phyloP scores from a whole-genome alignment of 805 yeast species.

The Wilhelminamyces savonicus region DNA sequence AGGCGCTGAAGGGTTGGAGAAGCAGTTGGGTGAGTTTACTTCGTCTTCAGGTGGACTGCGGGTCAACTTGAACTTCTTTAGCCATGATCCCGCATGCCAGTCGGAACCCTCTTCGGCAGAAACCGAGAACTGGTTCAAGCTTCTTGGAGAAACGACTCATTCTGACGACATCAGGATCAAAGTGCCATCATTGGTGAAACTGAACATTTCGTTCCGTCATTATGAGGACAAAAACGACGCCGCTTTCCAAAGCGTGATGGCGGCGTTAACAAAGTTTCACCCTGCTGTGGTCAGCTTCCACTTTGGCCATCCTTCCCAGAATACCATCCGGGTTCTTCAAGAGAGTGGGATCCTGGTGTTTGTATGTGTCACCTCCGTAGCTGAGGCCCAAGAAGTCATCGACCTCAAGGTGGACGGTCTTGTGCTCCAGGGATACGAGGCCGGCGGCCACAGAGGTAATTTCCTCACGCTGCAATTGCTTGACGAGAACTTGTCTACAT shows the following conservation, averaged over 20 bases:
- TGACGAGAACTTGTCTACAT: slow-evolving; percentile 33
- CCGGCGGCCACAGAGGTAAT: slow-evolving; percentile 62
- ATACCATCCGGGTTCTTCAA: slow-evolving; percentile 27
- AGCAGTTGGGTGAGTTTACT: slow-evolving; percentile 9
- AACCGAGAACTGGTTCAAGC: slow-evolving; percentile 14
- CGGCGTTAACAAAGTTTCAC: slow-evolving; percentile 7
- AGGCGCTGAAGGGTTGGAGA: slow-evolving; percentile 9
- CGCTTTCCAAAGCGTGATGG: slow-evolving; percentile 11
- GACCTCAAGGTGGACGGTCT: slow-evolving; percentile 40
- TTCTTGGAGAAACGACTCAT: slow-evolving; percentile 2
- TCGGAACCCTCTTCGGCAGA: slow-evolving; percentile 10
- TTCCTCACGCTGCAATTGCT: slow-evolving; percentile 13
- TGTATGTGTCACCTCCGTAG: slow-evolving; percentile 40
- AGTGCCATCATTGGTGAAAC: slow-evolving; percentile 8
- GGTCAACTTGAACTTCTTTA: slow-evolving; percentile 44
- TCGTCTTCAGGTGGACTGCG: slow-evolving; percentile 5
- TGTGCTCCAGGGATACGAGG: slow-evolving; percentile 53
- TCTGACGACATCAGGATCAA: not conserved
- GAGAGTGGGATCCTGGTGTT: slow-evolving; percentile 34
- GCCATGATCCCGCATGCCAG: slow-evolving; percentile 25
- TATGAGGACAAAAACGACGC: slow-evolving; percentile 14
- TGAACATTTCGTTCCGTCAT: slow-evolving; percentile 24
- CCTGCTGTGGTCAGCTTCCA: slow-evolving; percentile 49
- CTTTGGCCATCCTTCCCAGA: slow-evolving; percentile 40
- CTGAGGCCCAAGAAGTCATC: slow-evolving; percentile 31